These are phyloP conservation scores for Ailanthus altissimus DNA, from an alignment of 345 rosid species.

Conservation along the genomic window DNA sequence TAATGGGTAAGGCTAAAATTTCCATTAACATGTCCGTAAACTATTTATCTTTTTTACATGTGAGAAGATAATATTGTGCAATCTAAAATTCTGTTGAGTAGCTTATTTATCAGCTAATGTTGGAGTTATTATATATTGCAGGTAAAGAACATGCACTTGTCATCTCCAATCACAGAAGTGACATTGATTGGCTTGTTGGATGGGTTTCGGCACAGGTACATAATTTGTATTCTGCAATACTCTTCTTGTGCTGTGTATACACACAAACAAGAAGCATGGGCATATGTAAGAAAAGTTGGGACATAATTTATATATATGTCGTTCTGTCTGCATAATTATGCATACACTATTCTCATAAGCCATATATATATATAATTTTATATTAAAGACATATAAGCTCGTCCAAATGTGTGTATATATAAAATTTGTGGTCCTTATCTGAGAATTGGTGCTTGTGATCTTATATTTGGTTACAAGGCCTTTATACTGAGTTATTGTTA, in stretches of 20 bases:
- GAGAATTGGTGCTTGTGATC: neutral
- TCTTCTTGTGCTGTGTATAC: neutral
- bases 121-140: conserved; percentile 28
- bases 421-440: neutral
- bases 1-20: conserved; percentile 61
- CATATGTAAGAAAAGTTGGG: neutral
- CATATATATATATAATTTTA: neutral
- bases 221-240: conserved; percentile 12
- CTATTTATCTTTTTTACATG: neutral
- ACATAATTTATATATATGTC: neutral
- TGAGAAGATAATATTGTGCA: neutral
- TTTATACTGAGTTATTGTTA: conserved; percentile 26
- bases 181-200: conserved; percentile 97
- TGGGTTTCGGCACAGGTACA: conserved; percentile 93
- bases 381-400: neutral
- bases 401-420: neutral
- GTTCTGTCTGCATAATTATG: neutral
- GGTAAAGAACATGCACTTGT: conserved; percentile 94
- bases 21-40: neutral
- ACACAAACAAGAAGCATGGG: neutral
- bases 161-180: conserved; percentile 82
- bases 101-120: conserved; percentile 20
- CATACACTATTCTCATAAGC: neutral
- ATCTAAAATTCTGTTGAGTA: conserved; percentile 3
- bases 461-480: neutral